A percentile compares a stretch with the other conserved stretches of the same genome.
These are phyloP conservation scores for Pseudogymnoascus pannorum DNA, from an alignment of 2,329 filamentous ascomycete species.

Conservation along the genomic window DNA sequence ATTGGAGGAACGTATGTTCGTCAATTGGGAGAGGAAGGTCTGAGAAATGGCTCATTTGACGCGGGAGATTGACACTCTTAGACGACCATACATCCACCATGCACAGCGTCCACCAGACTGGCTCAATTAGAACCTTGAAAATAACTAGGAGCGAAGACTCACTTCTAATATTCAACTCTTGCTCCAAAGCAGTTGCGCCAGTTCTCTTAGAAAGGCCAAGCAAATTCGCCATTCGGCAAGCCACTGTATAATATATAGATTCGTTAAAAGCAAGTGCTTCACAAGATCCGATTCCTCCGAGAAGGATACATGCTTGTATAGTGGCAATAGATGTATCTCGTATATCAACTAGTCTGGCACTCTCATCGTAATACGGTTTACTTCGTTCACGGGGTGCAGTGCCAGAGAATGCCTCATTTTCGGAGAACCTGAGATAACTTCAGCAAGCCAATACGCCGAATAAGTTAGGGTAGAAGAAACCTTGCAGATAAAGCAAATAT, in stretches of 20 bases:
- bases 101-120: constrained; percentile 21
- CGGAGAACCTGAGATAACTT: constrained; percentile 17
- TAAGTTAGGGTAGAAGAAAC: constrained; percentile 3
- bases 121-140: constrained; percentile 6
- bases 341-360: constrained; percentile 16
- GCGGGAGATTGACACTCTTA: constrained; percentile 17
- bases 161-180: constrained; percentile 20
- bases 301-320: constrained; percentile 20
- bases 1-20: constrained; percentile 14
- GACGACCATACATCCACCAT: constrained; percentile 24
- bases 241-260: constrained; percentile 19
- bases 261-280: constrained; percentile 17
- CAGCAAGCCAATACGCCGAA: not conserved
- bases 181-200: constrained; percentile 13
- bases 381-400: constrained; percentile 15
- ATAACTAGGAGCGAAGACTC: not conserved
- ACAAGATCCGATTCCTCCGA: constrained; percentile 17
- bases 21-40: constrained; percentile 18
- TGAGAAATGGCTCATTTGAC: constrained; percentile 16
- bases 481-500: constrained; percentile 21
- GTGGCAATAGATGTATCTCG: constrained; percentile 18
- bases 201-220: constrained; percentile 17
- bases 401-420: constrained; percentile 14
- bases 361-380: constrained; percentile 14
- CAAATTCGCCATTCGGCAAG: constrained; percentile 19